Conservation (phyloP, 768 basidiomycete genomes). For the Phaeotremella skinneri region DNA sequence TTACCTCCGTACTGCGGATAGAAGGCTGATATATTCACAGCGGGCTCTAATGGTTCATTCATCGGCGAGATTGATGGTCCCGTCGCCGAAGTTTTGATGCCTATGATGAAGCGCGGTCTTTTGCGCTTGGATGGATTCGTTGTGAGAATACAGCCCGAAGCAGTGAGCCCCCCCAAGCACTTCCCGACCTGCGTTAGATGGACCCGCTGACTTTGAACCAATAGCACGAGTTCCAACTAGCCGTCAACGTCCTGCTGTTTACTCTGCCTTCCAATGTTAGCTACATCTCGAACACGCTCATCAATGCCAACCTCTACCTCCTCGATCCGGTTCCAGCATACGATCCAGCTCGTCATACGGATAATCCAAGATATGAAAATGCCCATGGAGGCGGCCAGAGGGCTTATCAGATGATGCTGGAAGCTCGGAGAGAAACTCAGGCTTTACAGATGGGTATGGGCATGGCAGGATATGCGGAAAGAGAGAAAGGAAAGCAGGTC, state of each 20-base stretch:
- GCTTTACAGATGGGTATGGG: background rate
- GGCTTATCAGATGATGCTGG: conserved; percentile 20
- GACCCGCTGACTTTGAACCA: conserved; percentile 47
- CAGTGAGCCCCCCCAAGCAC: conserved; percentile 26
- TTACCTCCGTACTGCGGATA: background rate
- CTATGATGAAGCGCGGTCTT: conserved; percentile 42
- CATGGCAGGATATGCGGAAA: conserved; percentile 15
- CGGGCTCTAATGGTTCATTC: conserved; percentile 23
- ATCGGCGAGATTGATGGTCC: conserved; percentile 47
- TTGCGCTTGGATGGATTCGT: conserved; percentile 50
- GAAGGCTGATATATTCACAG: conserved; percentile 13
- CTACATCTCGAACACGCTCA: conserved; percentile 74
- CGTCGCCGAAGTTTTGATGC: conserved; percentile 28
- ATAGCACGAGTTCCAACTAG: conserved; percentile 54
- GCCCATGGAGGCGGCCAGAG: conserved; percentile 61
- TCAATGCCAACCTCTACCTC: conserved; percentile 66
- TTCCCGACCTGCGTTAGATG: conserved; percentile 33
- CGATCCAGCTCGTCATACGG: conserved; percentile 59
- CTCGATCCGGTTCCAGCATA: conserved; percentile 74
- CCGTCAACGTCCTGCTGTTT: conserved; percentile 81
- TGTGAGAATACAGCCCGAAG: conserved; percentile 38
- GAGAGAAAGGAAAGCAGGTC: conserved; percentile 63
- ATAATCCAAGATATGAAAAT: conserved; percentile 74
- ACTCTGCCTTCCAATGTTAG: conserved; percentile 90
- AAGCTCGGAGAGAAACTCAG: conserved; percentile 10